Base-by-base conservation (phyloP, 2,329 filamentous ascomycete genomes). In the Pseudogymnoascus sp. region DNA sequence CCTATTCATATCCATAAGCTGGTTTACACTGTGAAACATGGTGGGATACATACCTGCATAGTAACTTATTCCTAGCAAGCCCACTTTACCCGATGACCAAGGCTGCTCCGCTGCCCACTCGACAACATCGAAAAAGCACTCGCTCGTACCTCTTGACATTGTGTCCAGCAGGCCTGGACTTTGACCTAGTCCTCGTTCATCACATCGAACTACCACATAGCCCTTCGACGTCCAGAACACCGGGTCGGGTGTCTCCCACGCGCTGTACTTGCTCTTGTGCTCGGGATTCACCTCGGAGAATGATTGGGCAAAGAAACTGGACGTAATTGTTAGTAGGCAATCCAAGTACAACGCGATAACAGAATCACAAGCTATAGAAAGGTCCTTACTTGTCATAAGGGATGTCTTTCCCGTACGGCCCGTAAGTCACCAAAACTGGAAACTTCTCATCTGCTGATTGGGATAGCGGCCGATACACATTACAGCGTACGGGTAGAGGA, bases 361-460 rank as follows among this genome's bases (percentile, higher is more conserved):
- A 31, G 21, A 60, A 5, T 42, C 31, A 59, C 47, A 21, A 37
- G 21, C 25, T 33, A n/a, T 11, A 33, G 44, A 25, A 4, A n/a
- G 18, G 3, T 10, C n/a, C 73, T 67, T 68, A 79, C 76, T 79
- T 76, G 63, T 78, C 75, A 70, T 90, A 90, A 18, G 79, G 82
- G 37, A 89, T 87, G 67, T 90, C 87, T 68, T 91, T 90, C 53
- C 88, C 87, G 66, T 90, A 90, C 0, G 88, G 88, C 0, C 87
- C 87, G 66, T 90, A 90, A 0, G 87, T 90, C 1, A 88, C 82
- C 7, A 90, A 72, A 0, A 88, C 86, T 0, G 88, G 87, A 21
- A 78, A 78, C 44, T 66, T 71, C 8, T 62, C 62, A 65, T 72
- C 76, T 21, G 76, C 72, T 1, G 65, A 47, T 25, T 47, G 11